Evolutionary conservation across 2,329 filamentous ascomycete species (phyloP), one percentile per base, ranked within the genome.

Genomic region (Fusarium cyanostomum): DNA sequence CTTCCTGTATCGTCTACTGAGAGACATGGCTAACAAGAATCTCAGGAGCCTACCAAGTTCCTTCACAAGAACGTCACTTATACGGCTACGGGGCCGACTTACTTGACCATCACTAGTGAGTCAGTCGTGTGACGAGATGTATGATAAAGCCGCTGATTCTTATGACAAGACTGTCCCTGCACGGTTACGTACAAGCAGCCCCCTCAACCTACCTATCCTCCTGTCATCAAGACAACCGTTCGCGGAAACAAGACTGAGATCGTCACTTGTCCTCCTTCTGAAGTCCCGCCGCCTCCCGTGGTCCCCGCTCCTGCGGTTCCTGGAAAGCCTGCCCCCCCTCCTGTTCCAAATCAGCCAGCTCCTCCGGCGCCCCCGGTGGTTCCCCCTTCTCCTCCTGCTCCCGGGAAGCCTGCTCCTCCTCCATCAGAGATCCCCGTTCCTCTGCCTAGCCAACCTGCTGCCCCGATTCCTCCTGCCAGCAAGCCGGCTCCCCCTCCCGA

Each of bases 61-160:
- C 68, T 76, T 28, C 74, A 75, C 68, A 74, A 75, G 53, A 77
- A 77, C 57, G 72, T 76, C 50, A 82, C 81, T 45, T 80, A 80
- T 69, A 82, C 78, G 26, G 79, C 75, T 57, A 80, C 77, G 16
- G 61, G 72, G 60, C 72, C 75, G 26, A 79, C 77, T 30, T 80
- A 76, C 37, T 49, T 83, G 54, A 82, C 80, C 62, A 73, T 83
- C 64, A 80, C 77, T 50, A 79, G 79, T 81, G 70, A 69, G 78
- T 69, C 31, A 16, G 26, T 26, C 24, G 15, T 10, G 1, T 11
- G 10, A 4, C 5, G 26, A 37, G 44, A 24, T 3, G 18, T 8
- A 11, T 26, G 9, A 10, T 5, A 18, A 15, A 13, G 3, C n/a
- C 10, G 56, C 72, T 78, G 59, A 78, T 67, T 16, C 43, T 21